Base-by-base conservation (phyloP, 192 early-diverging fungal genomes). In the Paraglomus brasilianum region DNA sequence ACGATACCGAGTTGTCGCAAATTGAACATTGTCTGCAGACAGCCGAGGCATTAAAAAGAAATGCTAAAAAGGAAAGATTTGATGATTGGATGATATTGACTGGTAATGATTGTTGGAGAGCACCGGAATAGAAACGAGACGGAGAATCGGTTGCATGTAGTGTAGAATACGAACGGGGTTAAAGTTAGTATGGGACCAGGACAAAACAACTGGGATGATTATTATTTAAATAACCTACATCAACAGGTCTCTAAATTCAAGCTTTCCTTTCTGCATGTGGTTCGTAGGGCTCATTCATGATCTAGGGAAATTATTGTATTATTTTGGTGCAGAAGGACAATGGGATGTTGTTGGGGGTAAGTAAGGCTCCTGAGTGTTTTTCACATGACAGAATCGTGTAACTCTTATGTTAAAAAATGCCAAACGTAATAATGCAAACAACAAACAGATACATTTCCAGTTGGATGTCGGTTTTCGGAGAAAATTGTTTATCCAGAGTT, bases 361-460 rank as follows among this genome's bases (percentile, higher is more conserved):
- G 19, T 61, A n/a, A 19, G 10, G 14, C 14, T 17, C 42, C 39
- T 8, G 17, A 41, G 5, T 22, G 15, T 13, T 41, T 8, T 61
- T 8, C 11, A n/a, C 42, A 30, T 30, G 30, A 30, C 30, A 30
- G 30, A n/a, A 30, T 30, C 30, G 30, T 30, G 30, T 30, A 30
- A 30, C 30, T 30, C 30, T 30, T 30, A 3, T 30, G 30, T 30
- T 30, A 30, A 30, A 30, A 30, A n/a, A n/a, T n/a, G n/a, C n/a
- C n/a, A n/a, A n/a, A n/a, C n/a, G 30, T 30, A 30, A 30, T 30
- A 30, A 30, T 49, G 1, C 17, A 71, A 60, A 72, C 75, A 47
- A 82, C 30, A 81, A 15, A 78, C 75, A 9, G 83, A 85, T 60
- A 85, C 83, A 1, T 85, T 81, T 64, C 83, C 83, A 19, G 83